phyloP scores from a whole-genome alignment of 345 rosid genomes.

The Xanthoceras sorbifolium region DNA sequence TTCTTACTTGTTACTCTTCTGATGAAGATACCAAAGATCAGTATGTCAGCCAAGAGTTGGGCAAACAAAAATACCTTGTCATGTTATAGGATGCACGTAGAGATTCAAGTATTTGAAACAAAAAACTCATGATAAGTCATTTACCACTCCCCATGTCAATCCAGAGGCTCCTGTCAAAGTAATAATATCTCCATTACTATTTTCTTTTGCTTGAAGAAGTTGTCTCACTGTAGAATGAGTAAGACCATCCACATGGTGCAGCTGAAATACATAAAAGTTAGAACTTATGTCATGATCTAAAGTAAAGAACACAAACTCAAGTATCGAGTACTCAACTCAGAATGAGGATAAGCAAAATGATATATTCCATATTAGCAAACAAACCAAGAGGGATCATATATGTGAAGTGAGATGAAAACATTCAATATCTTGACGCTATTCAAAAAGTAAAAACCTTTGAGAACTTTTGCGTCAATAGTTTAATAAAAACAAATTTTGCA shows the following conservation, averaged over 20 bases:
- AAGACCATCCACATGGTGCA: constrained; percentile 89
- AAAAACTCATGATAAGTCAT: constrained; percentile 27
- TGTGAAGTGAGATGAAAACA: background rate
- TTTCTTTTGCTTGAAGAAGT: constrained; percentile 55
- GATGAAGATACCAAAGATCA: background rate
- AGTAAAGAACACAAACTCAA: background rate
- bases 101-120: constrained; percentile 1
- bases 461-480: background rate
- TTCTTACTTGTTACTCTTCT: background rate
- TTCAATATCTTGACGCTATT: background rate
- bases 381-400: background rate
- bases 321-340: constrained; percentile 8
- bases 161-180: constrained; percentile 77
- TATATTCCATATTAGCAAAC: background rate
- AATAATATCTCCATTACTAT: constrained; percentile 38
- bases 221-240: constrained; percentile 57
- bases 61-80: background rate
- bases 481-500: no score
- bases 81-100: background rate
- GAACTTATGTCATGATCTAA: constrained; percentile 19
- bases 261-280: constrained; percentile 42
- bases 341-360: background rate
- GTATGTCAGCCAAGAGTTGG: background rate
- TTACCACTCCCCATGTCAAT: constrained; percentile 72
- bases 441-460: background rate